These are phyloP conservation scores for Chaetoceros tenuissimus DNA, from an alignment of 108 stramenopile species.

Conservation along the genomic window DNA sequence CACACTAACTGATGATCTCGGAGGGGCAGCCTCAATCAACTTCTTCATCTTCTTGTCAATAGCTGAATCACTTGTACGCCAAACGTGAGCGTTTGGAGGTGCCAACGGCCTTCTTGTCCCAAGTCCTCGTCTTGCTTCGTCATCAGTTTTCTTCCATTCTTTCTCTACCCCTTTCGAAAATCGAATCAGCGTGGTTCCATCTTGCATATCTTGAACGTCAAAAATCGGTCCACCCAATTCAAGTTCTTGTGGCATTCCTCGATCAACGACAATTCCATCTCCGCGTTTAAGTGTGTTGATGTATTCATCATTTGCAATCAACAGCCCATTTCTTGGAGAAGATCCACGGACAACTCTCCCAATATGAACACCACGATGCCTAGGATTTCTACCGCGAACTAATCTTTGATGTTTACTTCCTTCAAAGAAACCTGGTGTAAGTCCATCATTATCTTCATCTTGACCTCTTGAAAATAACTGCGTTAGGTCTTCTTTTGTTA, in stretches of 20 bases:
- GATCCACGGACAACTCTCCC: constrained; percentile 36
- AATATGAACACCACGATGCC: constrained; percentile 59
- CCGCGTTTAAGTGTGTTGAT: constrained; percentile 37
- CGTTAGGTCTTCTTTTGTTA: constrained; percentile 38
- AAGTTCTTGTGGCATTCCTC: constrained; percentile 52
- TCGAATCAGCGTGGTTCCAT: constrained; percentile 17
- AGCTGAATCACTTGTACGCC: constrained; percentile 64
- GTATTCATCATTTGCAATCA: constrained; percentile 26
- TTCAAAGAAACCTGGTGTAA: constrained; percentile 67
- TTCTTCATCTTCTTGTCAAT: constrained; percentile 42
- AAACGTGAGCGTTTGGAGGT: constrained; percentile 54
- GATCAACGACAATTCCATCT: constrained; percentile 74
- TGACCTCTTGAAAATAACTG: constrained; percentile 73
- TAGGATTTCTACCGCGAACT: constrained; percentile 58
- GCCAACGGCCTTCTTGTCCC: constrained; percentile 17
- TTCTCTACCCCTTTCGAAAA: constrained; percentile 40
- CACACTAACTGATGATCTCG: constrained; percentile 17
- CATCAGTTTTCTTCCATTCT: constrained; percentile 41
- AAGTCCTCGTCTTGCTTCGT: constrained; percentile 12
- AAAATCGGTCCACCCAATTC: constrained; percentile 55
- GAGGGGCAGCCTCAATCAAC: constrained; percentile 22
- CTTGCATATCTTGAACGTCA: constrained; percentile 13
- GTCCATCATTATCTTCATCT: constrained; percentile 52
- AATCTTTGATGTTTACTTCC: constrained; percentile 56
- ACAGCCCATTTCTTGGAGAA: constrained; percentile 24